Base-by-base conservation (phyloP, 192 early-diverging fungal genomes). In the Phlyctochytrium planicorne region DNA sequence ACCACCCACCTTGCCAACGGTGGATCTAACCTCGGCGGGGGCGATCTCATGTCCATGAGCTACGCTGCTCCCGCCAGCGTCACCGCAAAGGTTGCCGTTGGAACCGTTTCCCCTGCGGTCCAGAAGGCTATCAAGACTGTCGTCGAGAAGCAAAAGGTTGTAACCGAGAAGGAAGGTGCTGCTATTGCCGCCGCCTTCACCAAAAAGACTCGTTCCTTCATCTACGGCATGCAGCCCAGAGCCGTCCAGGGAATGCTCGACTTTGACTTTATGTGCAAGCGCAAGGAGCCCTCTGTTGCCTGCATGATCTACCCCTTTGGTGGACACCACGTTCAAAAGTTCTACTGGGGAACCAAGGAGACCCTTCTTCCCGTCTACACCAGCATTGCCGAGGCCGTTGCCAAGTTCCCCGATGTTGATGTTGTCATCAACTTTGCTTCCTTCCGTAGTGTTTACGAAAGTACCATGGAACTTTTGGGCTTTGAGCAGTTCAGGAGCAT, bases 301-400 rank as follows among this genome's bases (percentile, higher is more conserved):
- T 94, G 93, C 73, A 98, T 98, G 96, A 90, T 98, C 70, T 98
- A 98, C 75, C 95, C 96, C 65, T 98, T 98, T 78, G 94, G 96
- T 65, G 96, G 96, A 52, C 92, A 93, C 80, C 95, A 98, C 74
- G 91, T 98, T 62, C 96, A 98, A 75, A 98, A 97, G 79, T 98
- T 98, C 86, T 98, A 98, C 88, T 98, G 96, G 96, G 96, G 96
- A 52, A 97, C 95, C 47, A 91, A 94, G 83, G 96, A 98, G 80
- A 96, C 94, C 34, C 84, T 98, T 52, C 74, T 98, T 56, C 91
- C 93, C 24, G 96, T 98, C 29, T 97, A 95, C 80, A 92, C 94
- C 16, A 87, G 89, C 34, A 75, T 96, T 55, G 81, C 87, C 59
- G 94, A 94, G 77, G 96, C 95, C 0, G 80, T 87, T 63, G 75